Percentiles rank a stretch among this genome's conserved stretches.
Conservation (phyloP, 805 yeast species). For the Lachancea fermentati region DNA sequence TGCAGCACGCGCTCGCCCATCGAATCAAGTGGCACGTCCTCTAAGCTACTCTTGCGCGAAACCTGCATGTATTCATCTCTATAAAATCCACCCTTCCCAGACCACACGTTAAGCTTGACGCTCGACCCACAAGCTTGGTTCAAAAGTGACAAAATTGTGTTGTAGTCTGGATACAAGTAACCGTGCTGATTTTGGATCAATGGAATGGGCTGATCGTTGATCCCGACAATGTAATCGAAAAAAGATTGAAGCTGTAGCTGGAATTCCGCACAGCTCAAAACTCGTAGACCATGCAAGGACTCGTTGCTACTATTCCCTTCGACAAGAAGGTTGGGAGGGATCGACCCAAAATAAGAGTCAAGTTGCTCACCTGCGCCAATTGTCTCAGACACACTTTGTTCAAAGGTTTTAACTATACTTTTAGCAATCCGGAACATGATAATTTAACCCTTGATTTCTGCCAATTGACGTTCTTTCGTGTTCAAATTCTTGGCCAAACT, state of each 20-base stretch:
- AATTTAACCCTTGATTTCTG: too few species aligned
- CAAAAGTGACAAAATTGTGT: conserved; percentile 28
- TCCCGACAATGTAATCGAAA: conserved; percentile 81
- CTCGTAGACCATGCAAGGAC: conserved; percentile 48
- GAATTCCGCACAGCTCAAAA: conserved; percentile 46
- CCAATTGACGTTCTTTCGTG: too few species aligned
- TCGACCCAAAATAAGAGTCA: conserved; percentile 35
- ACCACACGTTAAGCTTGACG: conserved; percentile 66
- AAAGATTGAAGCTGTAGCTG: conserved; percentile 66
- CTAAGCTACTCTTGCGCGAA: conserved; percentile 30
- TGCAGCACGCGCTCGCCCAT: conserved; percentile 15
- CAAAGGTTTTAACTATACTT: conserved; percentile 51
- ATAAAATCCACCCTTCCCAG: conserved; percentile 72
- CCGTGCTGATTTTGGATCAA: conserved; percentile 32
- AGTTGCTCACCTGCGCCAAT: conserved; percentile 29
- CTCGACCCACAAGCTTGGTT: conserved; percentile 28
- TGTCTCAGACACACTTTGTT: conserved; percentile 37
- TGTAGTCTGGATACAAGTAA: conserved; percentile 38
- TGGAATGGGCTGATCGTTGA: conserved; percentile 64
- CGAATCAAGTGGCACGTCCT: conserved; percentile 25
- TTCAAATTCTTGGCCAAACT: too few species aligned
- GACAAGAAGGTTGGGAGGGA: conserved; percentile 31
- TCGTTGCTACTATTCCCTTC: conserved; percentile 25
- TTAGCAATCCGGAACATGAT: conserved; percentile 60
- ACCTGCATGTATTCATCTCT: conserved; percentile 35